Evolutionary conservation across 2,329 filamentous ascomycete species (phyloP), one percentile per base, ranked within the genome.

Genomic region (Lachnellula arida): DNA sequence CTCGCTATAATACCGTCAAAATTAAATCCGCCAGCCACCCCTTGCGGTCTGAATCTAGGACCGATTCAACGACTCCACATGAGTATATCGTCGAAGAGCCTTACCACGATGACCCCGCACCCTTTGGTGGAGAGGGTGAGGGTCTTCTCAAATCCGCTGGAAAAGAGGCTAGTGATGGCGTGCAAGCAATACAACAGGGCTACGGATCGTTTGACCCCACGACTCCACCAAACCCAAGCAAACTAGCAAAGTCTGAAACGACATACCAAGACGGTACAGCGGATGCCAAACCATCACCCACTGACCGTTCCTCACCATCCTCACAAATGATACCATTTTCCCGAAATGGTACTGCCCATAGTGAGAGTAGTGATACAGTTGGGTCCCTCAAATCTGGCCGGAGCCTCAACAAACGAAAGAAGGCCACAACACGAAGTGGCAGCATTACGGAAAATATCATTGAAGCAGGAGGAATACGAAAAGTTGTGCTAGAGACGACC

Each of bases 371-470:
- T 58, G 56, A 72, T 54, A 66, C 68, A 12, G 49, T 68, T 35
- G 62, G 62, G 35, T 63, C 62, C 46, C 59, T 68, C 40, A 60
- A 63, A 19, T 68, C 66, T 6, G 63, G 60, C n/a, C 62, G 61
- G 55, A 69, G 63, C 53, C 68, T 62, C 65, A 72, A 17, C 22
- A 6, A 46, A 7, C 17, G 25, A 17, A 44, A 15, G 34, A 23
- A 44, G 19, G 23, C 35, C 61, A 28, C 73, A 73, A 40, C 65
- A 69, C 79, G 87, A 55, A 89, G 85, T 63, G 88, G 89, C 28
- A 89, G 86, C 68, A 90, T 92, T 64, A 91, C 88, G 0, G 88
- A 92, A 71, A 89, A 88, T 58, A 76, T 89, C n/a, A 75, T 91
- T 54, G 86, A 92, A 66, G 77, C 86, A 2, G 84, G 86, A 54